Base-by-base conservation (phyloP, 2,329 filamentous ascomycete genomes). In the Beauveria asiatica region DNA sequence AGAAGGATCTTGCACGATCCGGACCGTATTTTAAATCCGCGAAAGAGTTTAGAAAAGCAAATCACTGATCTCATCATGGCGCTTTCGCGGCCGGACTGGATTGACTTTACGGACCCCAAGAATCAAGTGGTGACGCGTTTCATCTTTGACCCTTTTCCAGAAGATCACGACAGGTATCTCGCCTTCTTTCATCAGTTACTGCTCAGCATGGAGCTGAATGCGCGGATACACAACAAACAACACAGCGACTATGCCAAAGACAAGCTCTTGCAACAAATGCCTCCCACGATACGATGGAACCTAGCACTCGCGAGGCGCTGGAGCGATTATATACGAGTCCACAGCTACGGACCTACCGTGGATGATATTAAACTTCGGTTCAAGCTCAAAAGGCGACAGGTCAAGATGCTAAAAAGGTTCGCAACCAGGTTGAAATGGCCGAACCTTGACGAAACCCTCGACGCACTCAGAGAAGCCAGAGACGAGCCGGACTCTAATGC, bases 141-240 rank as follows among this genome's bases (percentile, higher is more conserved):
- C 72, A 87, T 91, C 62, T 85, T 86, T 63, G 82, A 87, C 65
- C 78, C 79, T 13, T 76, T 79, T 60, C 76, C 79, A 41, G 75
- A 77, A 19, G 85, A 86, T 65, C 75, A 80, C 50, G 73, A 76
- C 19, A 78, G 80, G 62, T 88, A 87, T 66, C 80, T 82, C 62
- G 80, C 79, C 27, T 91, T 92, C 74, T 90, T 89, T 70, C 87
- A 90, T 69, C 88, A 92, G 71, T 74, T 92, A n/a, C 77, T 92
- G 3, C 79, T 92, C 46, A 87, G 86, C 64, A 78, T 89, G 53
- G 88, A 92, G 71, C 77, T 92, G 5, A 84, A 89, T 67, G 71
- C 88, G 61, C 83, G 88, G 44, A 88, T 91, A 65, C 83, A 87
- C 66, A 85, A 82, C 1, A 76, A 75, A 27, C 75, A 80, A 54